Conservation (phyloP, 2,329 filamentous ascomycete genomes). For the Colletotrichum siamense region DNA sequence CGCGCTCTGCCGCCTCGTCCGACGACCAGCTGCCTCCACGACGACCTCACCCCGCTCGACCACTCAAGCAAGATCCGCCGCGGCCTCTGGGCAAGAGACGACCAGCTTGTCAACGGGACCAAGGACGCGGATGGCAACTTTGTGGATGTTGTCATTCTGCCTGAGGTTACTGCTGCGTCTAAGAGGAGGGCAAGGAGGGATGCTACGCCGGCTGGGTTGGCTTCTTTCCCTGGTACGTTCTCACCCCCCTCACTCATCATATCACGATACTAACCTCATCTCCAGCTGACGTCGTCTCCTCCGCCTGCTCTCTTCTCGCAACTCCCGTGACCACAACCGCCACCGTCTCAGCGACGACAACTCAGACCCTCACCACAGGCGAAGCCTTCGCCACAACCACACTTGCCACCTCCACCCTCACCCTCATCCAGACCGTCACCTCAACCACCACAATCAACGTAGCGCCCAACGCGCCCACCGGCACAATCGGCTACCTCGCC, state of each 20-base stretch:
- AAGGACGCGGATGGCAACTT: background rate
- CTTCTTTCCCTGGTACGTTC: background rate
- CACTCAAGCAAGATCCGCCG: background rate
- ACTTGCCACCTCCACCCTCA: background rate
- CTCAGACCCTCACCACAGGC: background rate
- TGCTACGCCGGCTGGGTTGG: background rate
- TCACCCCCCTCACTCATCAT: background rate
- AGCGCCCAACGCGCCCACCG: background rate
- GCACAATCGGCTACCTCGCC: background rate
- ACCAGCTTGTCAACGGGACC: background rate
- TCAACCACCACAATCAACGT: background rate
- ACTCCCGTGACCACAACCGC: background rate
- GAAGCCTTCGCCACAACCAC: background rate
- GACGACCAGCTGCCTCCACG: background rate
- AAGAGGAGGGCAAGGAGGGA: background rate
- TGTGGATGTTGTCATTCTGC: background rate
- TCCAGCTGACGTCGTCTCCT: background rate
- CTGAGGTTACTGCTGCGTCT: background rate
- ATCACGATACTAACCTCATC: background rate
- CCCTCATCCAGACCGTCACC: background rate
- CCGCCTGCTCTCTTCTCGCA: background rate
- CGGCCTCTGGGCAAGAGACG: accelerated
- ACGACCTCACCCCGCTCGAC: background rate
- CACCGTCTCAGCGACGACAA: background rate
- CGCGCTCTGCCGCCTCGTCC: background rate